Evolutionary conservation across 805 yeast genomes (phyloP).

Genomic region (Torulaspora indica): DNA sequence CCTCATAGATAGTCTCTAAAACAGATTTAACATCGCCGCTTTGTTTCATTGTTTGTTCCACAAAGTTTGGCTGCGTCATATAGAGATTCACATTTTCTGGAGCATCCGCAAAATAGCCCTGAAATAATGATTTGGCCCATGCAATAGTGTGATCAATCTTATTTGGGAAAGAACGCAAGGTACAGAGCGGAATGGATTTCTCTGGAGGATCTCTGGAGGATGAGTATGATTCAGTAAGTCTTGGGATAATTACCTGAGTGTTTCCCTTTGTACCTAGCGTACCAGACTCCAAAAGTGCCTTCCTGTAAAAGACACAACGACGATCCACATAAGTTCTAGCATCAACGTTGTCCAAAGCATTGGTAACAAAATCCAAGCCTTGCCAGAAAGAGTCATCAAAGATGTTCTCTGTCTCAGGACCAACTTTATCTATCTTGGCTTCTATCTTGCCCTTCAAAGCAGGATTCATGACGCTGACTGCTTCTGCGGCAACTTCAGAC

Average conservation of each 20-base stretch:
- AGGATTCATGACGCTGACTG: conserved; percentile 82
- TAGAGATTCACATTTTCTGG: conserved; percentile 91
- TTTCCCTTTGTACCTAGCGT: conserved; percentile 98
- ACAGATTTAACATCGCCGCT: conserved; percentile 87
- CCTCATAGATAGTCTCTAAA: conserved; percentile 70
- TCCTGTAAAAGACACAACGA: conserved; percentile 88
- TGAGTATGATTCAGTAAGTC: conserved; percentile 90
- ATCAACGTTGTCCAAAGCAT: conserved; percentile 95
- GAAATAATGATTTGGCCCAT: conserved; percentile 95
- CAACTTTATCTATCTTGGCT: conserved; percentile 80
- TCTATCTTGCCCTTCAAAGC: conserved; percentile 73
- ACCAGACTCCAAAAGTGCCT: conserved; percentile 91
- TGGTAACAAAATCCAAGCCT: conserved; percentile 80
- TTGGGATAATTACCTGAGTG: conserved; percentile 93
- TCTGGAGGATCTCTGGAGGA: conserved; percentile 98
- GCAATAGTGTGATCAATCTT: conserved; percentile 98
- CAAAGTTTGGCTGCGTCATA: conserved; percentile 85
- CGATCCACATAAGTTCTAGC: conserved; percentile 98
- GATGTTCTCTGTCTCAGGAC: conserved; percentile 83
- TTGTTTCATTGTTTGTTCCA: conserved; percentile 86
- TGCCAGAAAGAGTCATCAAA: conserved; percentile 86
- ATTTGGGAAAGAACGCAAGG: conserved; percentile 94
- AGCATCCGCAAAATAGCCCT: conserved; percentile 84
- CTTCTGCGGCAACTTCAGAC: conserved; percentile 83
- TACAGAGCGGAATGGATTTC: conserved; percentile 94